phyloP scores from a whole-genome alignment of 2,329 filamentous ascomycete genomes.

The Aschersonia sp. region DNA sequence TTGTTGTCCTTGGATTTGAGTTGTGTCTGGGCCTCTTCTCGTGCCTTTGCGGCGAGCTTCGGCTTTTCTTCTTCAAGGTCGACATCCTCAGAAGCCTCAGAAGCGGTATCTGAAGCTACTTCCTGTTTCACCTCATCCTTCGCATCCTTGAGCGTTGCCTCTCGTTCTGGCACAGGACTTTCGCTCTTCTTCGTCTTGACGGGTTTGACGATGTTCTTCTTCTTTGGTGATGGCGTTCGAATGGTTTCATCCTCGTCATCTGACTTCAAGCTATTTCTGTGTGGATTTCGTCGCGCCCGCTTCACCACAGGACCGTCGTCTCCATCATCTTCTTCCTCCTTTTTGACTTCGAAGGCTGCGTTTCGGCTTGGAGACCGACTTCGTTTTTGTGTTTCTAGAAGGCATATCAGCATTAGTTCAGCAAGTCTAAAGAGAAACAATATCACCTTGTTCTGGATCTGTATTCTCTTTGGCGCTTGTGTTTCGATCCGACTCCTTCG shows the following conservation, averaged over 20 bases:
- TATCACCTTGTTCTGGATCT: constrained; percentile 12
- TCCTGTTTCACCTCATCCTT: constrained; percentile 13
- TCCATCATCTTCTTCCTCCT: constrained; percentile 33
- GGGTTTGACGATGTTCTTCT: constrained; percentile 1
- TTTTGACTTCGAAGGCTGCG: constrained; percentile 13
- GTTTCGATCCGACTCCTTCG: constrained; percentile 26
- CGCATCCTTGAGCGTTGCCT: not conserved
- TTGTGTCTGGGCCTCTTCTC: constrained; percentile 67
- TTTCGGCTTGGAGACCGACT: constrained; percentile 13
- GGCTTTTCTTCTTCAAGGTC: constrained; percentile 52
- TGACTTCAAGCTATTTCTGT: constrained; percentile 19
- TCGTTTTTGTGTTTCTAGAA: constrained; percentile 31
- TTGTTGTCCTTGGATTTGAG: constrained; percentile 53
- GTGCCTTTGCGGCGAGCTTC: constrained; percentile 56
- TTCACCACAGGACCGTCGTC: constrained; percentile 41
- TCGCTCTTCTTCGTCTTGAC: constrained; percentile 4
- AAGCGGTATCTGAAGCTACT: constrained; percentile 15
- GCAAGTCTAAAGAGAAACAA: not conserved
- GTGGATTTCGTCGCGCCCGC: constrained; percentile 29
- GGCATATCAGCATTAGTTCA: not conserved
- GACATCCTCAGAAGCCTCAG: constrained; percentile 30
- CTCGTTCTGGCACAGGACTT: not conserved
- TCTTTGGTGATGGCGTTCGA: constrained; percentile 6
- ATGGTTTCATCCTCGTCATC: constrained; percentile 39
- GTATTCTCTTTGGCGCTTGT: constrained; percentile 21